phyloP scores from a whole-genome alignment of 495 filamentous ascomycete species.

The Aspergillus haitiensis region DNA sequence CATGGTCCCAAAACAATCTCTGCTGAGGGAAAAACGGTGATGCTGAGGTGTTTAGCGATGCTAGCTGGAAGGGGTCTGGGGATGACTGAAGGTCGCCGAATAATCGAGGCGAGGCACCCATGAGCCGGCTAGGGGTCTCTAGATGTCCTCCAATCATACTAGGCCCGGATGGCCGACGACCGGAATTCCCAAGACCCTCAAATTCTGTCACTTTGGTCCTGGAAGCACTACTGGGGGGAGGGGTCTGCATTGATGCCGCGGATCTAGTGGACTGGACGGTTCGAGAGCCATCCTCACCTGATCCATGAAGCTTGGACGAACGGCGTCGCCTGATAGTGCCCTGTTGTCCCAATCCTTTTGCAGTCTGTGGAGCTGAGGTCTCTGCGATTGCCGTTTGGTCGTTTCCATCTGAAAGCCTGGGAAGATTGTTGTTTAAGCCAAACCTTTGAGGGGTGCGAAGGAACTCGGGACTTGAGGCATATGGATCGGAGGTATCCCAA shows the following conservation, averaged over 20 bases:
- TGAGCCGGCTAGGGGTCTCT: constrained; percentile 47
- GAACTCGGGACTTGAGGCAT: constrained; percentile 55
- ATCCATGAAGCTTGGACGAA: constrained; percentile 40
- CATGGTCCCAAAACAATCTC: constrained; percentile 74
- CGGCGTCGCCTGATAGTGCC: constrained; percentile 46
- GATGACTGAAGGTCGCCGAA: constrained; percentile 60
- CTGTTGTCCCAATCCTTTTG: constrained; percentile 32
- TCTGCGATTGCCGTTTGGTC: constrained; percentile 41
- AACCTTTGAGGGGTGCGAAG: constrained; percentile 52
- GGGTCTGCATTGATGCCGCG: constrained; percentile 63
- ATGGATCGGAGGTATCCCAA: constrained; percentile 55
- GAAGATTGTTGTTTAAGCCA: constrained; percentile 34
- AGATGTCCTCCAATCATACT: constrained; percentile 31
- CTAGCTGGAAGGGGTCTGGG: constrained; percentile 68
- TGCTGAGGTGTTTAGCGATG: constrained; percentile 66
- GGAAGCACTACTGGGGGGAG: constrained; percentile 63
- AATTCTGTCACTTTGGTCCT: constrained; percentile 43
- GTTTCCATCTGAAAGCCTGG: constrained; percentile 26
- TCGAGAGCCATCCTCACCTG: constrained; percentile 37
- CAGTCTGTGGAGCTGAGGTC: constrained; percentile 57
- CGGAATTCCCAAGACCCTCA: constrained; percentile 25
- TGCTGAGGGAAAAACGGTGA: constrained; percentile 66
- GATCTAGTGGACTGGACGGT: constrained; percentile 48
- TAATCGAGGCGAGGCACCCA: constrained; percentile 46
- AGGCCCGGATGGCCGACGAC: constrained; percentile 30